Evolutionary conservation across 108 stramenopile species (phyloP).

Genomic region (Nitzschia inconspicua): DNA sequence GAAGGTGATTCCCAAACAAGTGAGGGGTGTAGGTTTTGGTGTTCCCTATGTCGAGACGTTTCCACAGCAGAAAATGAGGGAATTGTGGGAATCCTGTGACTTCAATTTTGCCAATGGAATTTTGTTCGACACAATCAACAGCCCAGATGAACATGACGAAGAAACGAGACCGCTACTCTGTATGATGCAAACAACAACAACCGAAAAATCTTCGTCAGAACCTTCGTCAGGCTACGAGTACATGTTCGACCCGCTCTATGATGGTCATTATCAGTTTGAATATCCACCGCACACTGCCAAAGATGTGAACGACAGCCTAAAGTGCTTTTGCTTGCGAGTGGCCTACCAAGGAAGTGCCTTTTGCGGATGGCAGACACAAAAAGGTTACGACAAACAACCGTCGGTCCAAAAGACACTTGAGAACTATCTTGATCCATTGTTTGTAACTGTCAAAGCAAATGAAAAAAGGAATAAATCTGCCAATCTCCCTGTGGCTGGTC

Average conservation of each 20-base stretch:
- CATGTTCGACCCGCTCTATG: conserved; percentile 10
- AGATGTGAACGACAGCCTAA: not conserved
- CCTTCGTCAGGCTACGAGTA: conserved; percentile 13
- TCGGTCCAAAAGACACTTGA: conserved; percentile 69
- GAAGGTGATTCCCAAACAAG: too few species aligned
- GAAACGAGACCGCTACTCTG: not conserved
- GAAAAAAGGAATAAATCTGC: conserved; percentile 20
- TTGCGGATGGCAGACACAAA: conserved; percentile 82
- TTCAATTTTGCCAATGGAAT: not conserved
- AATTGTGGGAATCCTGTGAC: conserved; percentile 18
- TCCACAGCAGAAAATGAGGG: conserved; percentile 15
- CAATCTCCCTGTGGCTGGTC: conserved; percentile 63
- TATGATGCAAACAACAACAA: not conserved
- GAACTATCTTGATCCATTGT: conserved; percentile 43
- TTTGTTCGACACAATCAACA: not conserved
- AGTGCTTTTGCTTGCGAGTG: conserved; percentile 50
- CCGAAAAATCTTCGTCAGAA: not conserved
- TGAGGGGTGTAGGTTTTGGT: too few species aligned
- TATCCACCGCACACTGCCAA: not conserved
- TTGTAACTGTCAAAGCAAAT: not conserved
- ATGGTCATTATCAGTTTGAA: not conserved
- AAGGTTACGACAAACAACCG: conserved; percentile 36
- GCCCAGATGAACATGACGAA: not conserved
- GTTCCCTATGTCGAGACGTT: conserved; percentile 25
- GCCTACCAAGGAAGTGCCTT: conserved; percentile 69